Base-by-base conservation (phyloP, 176 grass and related monocot genomes). In the Aegilops sharonensis region DNA sequence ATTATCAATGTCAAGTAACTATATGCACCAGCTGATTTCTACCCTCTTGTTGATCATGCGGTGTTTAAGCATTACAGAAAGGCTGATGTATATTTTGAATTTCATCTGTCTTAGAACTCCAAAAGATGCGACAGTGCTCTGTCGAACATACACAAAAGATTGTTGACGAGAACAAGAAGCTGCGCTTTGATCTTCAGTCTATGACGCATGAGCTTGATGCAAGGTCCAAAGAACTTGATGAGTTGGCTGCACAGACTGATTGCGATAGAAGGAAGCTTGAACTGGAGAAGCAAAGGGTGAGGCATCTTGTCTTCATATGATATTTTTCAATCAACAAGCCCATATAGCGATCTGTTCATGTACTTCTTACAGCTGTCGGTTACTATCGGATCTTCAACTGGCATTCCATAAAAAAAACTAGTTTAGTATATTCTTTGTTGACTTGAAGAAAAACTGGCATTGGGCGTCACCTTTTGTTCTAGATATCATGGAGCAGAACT, bases 131-230 rank as follows among this genome's bases (percentile, higher is more conserved):
- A 14, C 83, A 87, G 31, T 69, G 89, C 79, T 75, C 86, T 89
- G 64, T 87, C 66, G 77, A 95, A 72, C 88, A 95, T 80, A 89
- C 88, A 35, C 76, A 74, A 56, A 92, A 34, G 75, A 69, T 86
- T 68, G 57, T 93, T 90, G 80, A 83, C 1, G 91, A 98, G 73
- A 95, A 98, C 47, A 39, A 52, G 57, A 91, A 87, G 20, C 79
- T 98, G 78, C 69, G 47, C 17, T 35, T 56, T 3, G 59, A 91
- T 69, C 75, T 95, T 47, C 88, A 94, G 50, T 71, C 82, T 77
- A 95, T 93, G 87, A 88, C 54, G 64, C 72, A 92, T 57, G 89
- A 91, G 24, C 90, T 98, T 67, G 89, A 87, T 48, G 88, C 91
- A 73, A 88, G 29, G 2, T 77, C 74, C 29, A 70, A 83, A 42